Evolutionary conservation across 495 filamentous ascomycete species (phyloP), one percentile per base, ranked within the genome.

Genomic region (Xylaria sp.): DNA sequence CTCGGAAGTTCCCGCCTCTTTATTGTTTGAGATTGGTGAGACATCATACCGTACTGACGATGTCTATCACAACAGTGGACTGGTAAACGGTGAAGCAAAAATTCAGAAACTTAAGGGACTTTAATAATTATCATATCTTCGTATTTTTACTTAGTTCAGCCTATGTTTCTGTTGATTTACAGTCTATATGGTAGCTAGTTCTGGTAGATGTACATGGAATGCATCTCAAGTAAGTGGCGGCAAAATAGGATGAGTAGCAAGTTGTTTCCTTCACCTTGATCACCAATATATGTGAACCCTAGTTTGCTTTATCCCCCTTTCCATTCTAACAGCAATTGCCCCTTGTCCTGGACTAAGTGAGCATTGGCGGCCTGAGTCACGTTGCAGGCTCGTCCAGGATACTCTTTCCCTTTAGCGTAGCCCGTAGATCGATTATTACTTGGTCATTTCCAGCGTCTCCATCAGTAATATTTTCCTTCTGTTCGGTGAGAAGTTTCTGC

Each of bases 331-430:
- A 6, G 19, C 40, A 68, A 58, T 26, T 58, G 1, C 37, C 14
- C 21, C 37, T 62, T 11, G 21, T 44, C 53, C 17, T 7, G 8
- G 26, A 17, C 8, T 7, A 31, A 35, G 40, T 55, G 40, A 63
- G 21, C 11, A 41, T 44, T 26, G 5, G 24, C 11, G 43, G 31
- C 31, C 15, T 5, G 19, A 4, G 24, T 70, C 58, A 70, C 7
- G 35, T 2, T n/a, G 8, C 26, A 12, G 21, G 19, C 11, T 12
- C 33, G 5, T 43, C 26, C 1, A 17, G 14, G 1, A 63, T 24
- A 33, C 46, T 41, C 24, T 70, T 70, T 14, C 69, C 61, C 52
- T 65, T 71, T 26, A 71, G 17, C 40, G 9, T 26, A 26, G 69
- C 24, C 19, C 41, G 61, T 41, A 71, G 40, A 29, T 59, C 41